Percentiles rank a stretch among this genome's conserved stretches.
Evolutionary conservation across 2,329 filamentous ascomycete species (phyloP).

Genomic region (Pyrenochaeta sp.): DNA sequence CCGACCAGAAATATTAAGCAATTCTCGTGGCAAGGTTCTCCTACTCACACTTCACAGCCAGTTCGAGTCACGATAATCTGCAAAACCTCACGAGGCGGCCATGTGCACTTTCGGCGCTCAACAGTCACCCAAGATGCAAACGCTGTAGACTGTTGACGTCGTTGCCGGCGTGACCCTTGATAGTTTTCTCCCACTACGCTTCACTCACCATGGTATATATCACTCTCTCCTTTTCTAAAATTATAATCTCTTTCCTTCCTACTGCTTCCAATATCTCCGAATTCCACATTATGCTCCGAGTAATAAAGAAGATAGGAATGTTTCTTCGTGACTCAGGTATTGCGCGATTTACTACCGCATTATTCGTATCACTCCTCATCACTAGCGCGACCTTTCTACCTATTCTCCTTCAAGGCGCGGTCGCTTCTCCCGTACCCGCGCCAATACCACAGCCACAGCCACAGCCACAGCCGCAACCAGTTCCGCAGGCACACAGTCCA

Average conservation of each 20-base stretch:
- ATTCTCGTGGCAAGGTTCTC: not conserved
- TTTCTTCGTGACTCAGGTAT: conserved; percentile 6
- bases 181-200: not conserved
- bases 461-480: not conserved
- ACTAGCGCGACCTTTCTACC: conserved; percentile 23
- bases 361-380: conserved; percentile 16
- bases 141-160: not conserved
- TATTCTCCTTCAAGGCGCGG: conserved; percentile 13
- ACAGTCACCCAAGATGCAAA: not conserved
- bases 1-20: not conserved
- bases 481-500: conserved; percentile 3
- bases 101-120: not conserved
- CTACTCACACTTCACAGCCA: not conserved
- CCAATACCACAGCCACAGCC: not conserved
- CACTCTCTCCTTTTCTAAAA: not conserved
- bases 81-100: not conserved
- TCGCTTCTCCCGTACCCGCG: not conserved
- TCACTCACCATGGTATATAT: not conserved
- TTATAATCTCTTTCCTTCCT: not conserved
- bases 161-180: not conserved
- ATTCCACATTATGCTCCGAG: not conserved
- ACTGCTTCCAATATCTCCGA: not conserved
- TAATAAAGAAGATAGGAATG: not conserved
- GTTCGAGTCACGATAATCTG: not conserved
- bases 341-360: conserved; percentile 12